These are phyloP conservation scores for Saccharomyces jurei DNA, from an alignment of 805 yeast species.

Conservation along the genomic window DNA sequence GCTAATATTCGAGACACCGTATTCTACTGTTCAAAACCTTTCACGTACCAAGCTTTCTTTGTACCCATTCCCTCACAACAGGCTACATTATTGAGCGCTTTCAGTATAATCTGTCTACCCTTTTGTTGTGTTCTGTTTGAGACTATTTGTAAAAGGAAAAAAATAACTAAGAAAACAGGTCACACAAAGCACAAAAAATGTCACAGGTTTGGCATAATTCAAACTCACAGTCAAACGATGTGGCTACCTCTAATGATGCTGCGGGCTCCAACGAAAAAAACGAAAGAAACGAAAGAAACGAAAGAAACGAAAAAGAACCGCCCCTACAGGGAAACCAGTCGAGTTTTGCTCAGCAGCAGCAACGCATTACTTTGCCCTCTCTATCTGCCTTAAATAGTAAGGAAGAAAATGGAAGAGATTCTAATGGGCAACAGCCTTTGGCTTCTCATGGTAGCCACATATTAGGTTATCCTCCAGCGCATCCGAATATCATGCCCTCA, in stretches of 20 bases:
- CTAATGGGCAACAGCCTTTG: slow-evolving; percentile 2
- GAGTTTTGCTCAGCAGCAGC: neutral
- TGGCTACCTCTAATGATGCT: neutral
- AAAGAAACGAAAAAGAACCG: neutral
- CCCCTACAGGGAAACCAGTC: neutral
- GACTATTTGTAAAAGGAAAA: neutral
- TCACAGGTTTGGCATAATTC: neutral
- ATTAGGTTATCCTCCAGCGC: slow-evolving; percentile 1
- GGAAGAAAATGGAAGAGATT: slow-evolving; percentile 4
- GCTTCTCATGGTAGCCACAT: neutral
- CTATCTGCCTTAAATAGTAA: slow-evolving; percentile 1
- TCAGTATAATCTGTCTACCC: neutral
- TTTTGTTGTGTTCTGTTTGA: neutral
- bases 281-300: neutral
- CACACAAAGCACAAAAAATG: neutral
- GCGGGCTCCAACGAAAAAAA: neutral
- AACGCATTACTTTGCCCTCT: slow-evolving; percentile 4
- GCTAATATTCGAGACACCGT: neutral
- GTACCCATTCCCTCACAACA: neutral
- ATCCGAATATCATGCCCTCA: neutral
- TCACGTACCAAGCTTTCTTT: neutral
- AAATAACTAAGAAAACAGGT: neutral
- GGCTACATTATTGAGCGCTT: neutral
- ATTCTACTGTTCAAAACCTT: neutral
- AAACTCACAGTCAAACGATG: neutral